Base-by-base conservation (phyloP, 2,329 filamentous ascomycete species). In the Corynespora cassiicola region DNA sequence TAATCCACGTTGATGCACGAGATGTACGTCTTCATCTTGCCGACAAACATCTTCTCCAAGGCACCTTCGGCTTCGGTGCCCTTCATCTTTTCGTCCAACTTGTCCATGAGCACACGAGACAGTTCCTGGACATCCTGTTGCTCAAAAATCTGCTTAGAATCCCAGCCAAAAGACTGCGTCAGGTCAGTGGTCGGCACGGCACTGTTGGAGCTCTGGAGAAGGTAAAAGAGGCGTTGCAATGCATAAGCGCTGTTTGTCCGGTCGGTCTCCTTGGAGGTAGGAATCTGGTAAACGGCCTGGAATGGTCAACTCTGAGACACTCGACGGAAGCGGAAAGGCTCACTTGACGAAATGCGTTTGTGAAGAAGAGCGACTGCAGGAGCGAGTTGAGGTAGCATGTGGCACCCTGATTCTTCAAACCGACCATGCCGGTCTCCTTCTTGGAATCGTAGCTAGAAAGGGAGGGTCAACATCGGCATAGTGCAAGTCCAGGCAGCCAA, bases 1-100 rank as follows among this genome's bases (percentile, higher is more conserved):
- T 96, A 99, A 59, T 95, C 86, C 47, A 99, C 95, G 67, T 99
- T 94, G 67, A 99, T 96, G 74, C 95, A 99, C 15, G 89, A 95
- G 51, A 99, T 95, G 69, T 97, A 99, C 1, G 94, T 99, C 75
- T 97, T 97, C 69, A 95, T 91, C 72, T 97, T 97, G 40, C 94
- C 95, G 42, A 94, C 91, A 61, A 99, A 97, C 75, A 99, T 87
- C 47, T 88, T 84, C 1, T 91, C 85, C 7, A 99, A 77, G 2
- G 90, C 87, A 54, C 92, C 95, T 64, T 97, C 89, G 9, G 90
- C 88, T 33, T 87, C 84, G 2, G 94, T 97, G 29, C 90, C 92
- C 71, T 99, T 99, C 95, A 99, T 99, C 66, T 88, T 92, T 61
- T 94, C 88, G 65, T 99, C 95, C 72, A 99, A 86, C 43, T 89